These are phyloP conservation scores for Pezicula neosporulosa DNA, from an alignment of 2,329 filamentous ascomycete genomes.

Conservation along the genomic window DNA sequence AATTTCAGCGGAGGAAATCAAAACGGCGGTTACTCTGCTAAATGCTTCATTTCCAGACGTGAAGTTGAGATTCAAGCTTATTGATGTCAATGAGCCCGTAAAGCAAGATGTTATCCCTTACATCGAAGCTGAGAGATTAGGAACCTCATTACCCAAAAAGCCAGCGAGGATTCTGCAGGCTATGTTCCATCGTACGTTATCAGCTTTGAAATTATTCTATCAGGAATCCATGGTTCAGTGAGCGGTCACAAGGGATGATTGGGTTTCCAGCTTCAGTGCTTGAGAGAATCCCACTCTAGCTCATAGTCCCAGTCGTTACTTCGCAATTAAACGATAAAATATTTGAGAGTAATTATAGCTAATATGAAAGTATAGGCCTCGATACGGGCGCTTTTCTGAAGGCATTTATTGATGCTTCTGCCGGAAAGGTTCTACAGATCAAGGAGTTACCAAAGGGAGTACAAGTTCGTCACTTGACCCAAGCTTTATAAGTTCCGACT, in stretches of 20 bases:
- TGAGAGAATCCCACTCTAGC: too few relatives aligned
- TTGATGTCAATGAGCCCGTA: background rate
- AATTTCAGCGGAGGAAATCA: background rate
- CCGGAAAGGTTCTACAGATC: background rate
- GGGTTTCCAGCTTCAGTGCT: too few relatives aligned
- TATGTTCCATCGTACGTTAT: background rate
- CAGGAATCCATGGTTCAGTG: background rate
- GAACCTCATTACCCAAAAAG: background rate
- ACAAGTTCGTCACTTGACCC: background rate
- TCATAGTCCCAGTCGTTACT: too few relatives aligned
- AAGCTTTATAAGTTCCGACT: background rate
- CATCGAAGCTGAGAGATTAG: background rate
- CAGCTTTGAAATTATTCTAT: background rate
- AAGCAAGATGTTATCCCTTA: background rate
- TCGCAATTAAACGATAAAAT: too few relatives aligned
- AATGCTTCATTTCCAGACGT: background rate
- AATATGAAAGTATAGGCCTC: background rate
- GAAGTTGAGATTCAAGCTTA: background rate
- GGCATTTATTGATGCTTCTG: background rate
- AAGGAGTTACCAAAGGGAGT: background rate
- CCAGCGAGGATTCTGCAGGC: background rate
- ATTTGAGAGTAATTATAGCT: too few relatives aligned
- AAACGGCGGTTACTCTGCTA: background rate
- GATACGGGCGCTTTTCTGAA: background rate
- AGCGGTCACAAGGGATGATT: background rate